phyloP scores from a whole-genome alignment of 208 protist species.

The Crithidia expoeki region DNA sequence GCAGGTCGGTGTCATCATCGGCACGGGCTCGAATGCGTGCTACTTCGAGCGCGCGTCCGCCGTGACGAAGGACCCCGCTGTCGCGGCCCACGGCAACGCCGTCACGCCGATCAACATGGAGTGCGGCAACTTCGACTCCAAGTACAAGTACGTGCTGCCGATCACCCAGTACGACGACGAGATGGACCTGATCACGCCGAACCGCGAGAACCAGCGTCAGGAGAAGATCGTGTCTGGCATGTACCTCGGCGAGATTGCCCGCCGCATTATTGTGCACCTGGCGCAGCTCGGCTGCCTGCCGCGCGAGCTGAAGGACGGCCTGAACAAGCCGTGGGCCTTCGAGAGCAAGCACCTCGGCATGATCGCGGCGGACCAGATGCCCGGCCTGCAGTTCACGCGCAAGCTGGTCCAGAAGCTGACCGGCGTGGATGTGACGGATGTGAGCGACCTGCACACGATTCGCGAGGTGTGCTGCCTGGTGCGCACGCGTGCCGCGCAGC shows the following conservation, averaged over 20 bases:
- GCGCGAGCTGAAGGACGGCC: too few relatives aligned
- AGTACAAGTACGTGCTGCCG: constrained; percentile 73
- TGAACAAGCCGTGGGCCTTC: too few relatives aligned
- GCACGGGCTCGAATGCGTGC: constrained; percentile 91
- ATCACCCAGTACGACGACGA: constrained; percentile 75
- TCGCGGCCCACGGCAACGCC: constrained; percentile 45
- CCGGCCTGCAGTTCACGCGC: too few relatives aligned
- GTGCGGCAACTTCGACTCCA: constrained; percentile 91
- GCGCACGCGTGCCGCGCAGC: too few relatives aligned
- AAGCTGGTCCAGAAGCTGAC: too few relatives aligned
- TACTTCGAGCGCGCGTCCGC: constrained; percentile 83
- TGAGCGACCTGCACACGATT: too few relatives aligned
- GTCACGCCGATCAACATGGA: constrained; percentile 91
- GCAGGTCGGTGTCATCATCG: constrained; percentile 89
- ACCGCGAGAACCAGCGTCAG: constrained; percentile 70
- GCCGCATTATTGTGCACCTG: constrained; percentile 65
- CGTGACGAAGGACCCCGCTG: constrained; percentile 76
- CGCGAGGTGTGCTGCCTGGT: too few relatives aligned
- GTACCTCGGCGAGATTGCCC: constrained; percentile 89
- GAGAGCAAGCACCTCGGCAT: too few relatives aligned
- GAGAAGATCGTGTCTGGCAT: constrained; percentile 93
- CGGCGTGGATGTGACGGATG: too few relatives aligned
- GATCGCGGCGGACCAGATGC: too few relatives aligned
- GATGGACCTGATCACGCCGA: constrained; percentile 67
- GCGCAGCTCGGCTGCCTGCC: too few relatives aligned